Conservation (phyloP, 768 basidiomycete species). For the Boletus sp. region DNA sequence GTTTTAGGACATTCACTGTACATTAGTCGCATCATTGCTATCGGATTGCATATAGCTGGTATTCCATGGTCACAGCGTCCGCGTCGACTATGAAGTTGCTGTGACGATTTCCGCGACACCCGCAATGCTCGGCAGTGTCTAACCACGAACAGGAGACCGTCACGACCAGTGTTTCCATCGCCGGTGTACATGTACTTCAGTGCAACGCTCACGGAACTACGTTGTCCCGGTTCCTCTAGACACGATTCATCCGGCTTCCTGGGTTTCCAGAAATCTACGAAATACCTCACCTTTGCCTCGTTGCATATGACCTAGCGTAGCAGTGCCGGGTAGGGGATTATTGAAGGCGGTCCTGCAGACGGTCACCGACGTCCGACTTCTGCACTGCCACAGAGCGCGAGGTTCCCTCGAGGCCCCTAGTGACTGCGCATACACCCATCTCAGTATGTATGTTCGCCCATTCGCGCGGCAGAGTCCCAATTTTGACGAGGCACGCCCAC, state of each 20-base stretch:
- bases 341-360: slow-evolving; percentile 9
- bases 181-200: not conserved
- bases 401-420: slow-evolving; percentile 31
- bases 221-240: not conserved
- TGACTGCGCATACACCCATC: not conserved
- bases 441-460: not conserved
- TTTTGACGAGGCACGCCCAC: not conserved
- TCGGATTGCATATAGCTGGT: slow-evolving; percentile 8
- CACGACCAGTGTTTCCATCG: not conserved
- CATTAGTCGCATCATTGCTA: slow-evolving; percentile 13
- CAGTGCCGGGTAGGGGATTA: slow-evolving; percentile 8
- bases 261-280: slow-evolving; percentile 3
- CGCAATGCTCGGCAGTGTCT: not conserved
- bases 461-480: not conserved
- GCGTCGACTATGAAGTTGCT: not conserved
- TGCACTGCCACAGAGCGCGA: slow-evolving; percentile 24
- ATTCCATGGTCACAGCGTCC: not conserved
- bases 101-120: not conserved
- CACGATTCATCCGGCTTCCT: not conserved
- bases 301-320: slow-evolving; percentile 8
- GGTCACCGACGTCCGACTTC: slow-evolving; percentile 3
- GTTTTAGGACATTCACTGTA: slow-evolving; percentile 21
- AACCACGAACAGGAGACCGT: not conserved
- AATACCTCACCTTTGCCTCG: slow-evolving; percentile 24
- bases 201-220: not conserved